Percentiles rank a stretch among this genome's conserved stretches.
Evolutionary conservation across 192 early-diverging fungal genomes (phyloP).

Genomic region (Physocladia obscura): DNA sequence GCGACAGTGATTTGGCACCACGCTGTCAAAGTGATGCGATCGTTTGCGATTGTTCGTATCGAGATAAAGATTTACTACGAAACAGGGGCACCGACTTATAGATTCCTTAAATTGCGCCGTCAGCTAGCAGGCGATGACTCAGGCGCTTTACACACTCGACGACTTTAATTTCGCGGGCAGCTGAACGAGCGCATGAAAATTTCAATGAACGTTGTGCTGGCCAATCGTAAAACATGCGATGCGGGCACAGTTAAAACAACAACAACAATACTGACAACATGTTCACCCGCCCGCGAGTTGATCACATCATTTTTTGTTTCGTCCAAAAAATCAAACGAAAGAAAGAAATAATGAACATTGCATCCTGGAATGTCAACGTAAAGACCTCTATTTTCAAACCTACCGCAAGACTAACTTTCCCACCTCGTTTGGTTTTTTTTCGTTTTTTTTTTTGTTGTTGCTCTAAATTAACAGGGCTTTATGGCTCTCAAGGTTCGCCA

Average conservation of each 20-base stretch:
- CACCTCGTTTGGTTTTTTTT: no score
- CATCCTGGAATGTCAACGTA: slow-evolving; percentile 52
- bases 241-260: slow-evolving; percentile 42
- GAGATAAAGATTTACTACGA: not conserved
- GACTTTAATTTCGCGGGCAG: slow-evolving; percentile 72
- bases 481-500: slow-evolving; percentile 1
- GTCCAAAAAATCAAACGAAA: not conserved
- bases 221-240: slow-evolving; percentile 67
- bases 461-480: no score
- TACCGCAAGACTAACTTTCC: no score
- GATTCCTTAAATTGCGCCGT: slow-evolving; percentile 67
- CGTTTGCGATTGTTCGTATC: not conserved
- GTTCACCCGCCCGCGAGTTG: not conserved
- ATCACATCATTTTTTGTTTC: not conserved
- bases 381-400: no score
- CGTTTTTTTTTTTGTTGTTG: no score
- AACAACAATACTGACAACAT: not conserved
- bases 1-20: slow-evolving; percentile 77
- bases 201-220: slow-evolving; percentile 84
- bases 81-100: slow-evolving; percentile 40
- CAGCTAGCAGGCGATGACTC: slow-evolving; percentile 77
- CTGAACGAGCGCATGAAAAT: slow-evolving; percentile 61
- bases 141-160: slow-evolving; percentile 69
- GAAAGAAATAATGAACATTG: slow-evolving; percentile 31
- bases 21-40: not conserved